phyloP scores from a whole-genome alignment of 2,329 filamentous ascomycete species.

The Aspergillus tubingensis region DNA sequence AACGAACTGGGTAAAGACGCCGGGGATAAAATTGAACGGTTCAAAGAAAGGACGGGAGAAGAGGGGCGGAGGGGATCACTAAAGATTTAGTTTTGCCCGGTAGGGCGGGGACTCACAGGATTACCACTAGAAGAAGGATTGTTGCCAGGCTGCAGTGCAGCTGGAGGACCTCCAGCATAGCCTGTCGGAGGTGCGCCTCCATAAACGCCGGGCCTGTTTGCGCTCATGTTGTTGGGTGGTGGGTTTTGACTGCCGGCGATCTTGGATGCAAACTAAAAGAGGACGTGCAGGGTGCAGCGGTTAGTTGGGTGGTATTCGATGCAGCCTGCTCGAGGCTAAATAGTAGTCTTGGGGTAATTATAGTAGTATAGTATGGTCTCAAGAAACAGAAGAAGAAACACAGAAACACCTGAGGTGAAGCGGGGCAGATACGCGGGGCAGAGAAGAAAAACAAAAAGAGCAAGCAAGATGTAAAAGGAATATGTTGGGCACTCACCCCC shows the following conservation, averaged over 20 bases:
- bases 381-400: background rate
- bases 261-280: constrained; percentile 40
- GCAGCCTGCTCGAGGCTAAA: background rate
- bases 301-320: constrained; percentile 11
- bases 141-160: constrained; percentile 36
- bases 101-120: constrained; percentile 47
- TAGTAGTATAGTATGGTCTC: background rate
- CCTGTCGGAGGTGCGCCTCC: constrained; percentile 39
- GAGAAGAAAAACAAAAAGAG: background rate
- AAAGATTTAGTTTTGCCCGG: constrained; percentile 9
- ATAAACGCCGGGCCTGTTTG: constrained; percentile 31
- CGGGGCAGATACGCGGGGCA: constrained; percentile 14
- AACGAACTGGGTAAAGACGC: background rate
- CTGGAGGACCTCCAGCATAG: constrained; percentile 42
- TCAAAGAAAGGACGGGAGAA: constrained; percentile 2
- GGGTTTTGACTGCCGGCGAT: constrained; percentile 41
- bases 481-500: background rate
- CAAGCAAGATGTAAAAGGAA: background rate
- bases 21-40: background rate
- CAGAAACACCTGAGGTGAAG: background rate
- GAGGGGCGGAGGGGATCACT: constrained; percentile 10
- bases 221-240: constrained; percentile 17
- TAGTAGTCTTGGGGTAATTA: background rate
- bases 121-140: background rate
- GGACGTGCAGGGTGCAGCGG: constrained; percentile 17